Base-by-base conservation (phyloP, 2,329 filamentous ascomycete species). In the Epichloe coenophiala region DNA sequence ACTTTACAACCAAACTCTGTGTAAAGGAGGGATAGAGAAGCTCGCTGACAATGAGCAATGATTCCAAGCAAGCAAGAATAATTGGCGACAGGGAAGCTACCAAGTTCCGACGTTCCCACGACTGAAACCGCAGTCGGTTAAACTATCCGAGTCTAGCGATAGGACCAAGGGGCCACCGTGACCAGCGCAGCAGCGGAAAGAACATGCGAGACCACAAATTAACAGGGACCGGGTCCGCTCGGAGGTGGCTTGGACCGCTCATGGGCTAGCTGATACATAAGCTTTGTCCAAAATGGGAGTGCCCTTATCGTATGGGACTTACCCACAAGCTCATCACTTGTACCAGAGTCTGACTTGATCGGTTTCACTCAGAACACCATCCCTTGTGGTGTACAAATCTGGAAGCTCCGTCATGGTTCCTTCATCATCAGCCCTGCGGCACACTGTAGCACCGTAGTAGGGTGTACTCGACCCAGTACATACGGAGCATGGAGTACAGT, bases 91-190 rank as follows among this genome's bases (percentile, higher is more conserved):
- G 23, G 38, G 23, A 42, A 15, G 17, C 35, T 21, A 15, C 27
- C 33, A 36, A 42, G 45, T 23, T 31, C 27, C 41, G n/a, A 33
- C 31, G 33, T 41, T 45, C 46, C 50, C 50, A 41, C 41, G 33
- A 51, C 45, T 35, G 39, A 41, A 51, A 48, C 50, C 40, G 40
- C 46, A 45, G 41, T 51, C 50, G 50, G 50, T 41, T 51, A 49
- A 48, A 45, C 36, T 23, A 48, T 51, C 50, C 50, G 50, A 47
- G 44, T 36, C 46, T 44, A 45, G 21, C 23, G 42, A 27, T 44
- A 48, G 46, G 41, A 17, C 42, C 27, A n/a, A 31, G 33, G n/a
- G 31, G 37, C 35, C 37, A 11, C 27, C 23, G 35, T 37, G 15
- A 40, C 31, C 31, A 17, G 44, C 44, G 39, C 23, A 17, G 37